A percentile compares a stretch with the other conserved stretches of the same genome.
phyloP scores from a whole-genome alignment of 805 yeast genomes.

The Lachancea quebecensis region DNA sequence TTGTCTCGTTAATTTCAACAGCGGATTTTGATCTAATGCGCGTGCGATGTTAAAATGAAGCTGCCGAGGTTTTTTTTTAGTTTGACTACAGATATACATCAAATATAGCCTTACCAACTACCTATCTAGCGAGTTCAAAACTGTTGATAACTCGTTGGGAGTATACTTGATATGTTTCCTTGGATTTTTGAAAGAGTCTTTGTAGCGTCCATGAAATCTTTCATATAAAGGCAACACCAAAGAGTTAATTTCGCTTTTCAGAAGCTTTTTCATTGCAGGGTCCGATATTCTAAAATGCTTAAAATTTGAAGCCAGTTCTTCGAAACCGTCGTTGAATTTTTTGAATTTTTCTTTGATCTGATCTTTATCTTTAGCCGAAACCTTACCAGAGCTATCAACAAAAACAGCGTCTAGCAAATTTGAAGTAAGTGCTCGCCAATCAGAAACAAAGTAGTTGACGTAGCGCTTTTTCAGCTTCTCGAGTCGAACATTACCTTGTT shows the following conservation, averaged over 20 bases:
- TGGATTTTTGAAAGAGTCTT: conserved; percentile 31
- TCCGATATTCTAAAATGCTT: conserved; percentile 62
- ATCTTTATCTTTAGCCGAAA: conserved; percentile 69
- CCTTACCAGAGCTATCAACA: conserved; percentile 40
- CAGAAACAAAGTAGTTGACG: conserved; percentile 59
- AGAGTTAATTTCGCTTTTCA: conserved; percentile 61
- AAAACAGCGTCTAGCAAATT: conserved; percentile 73
- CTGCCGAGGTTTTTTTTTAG: too few species aligned
- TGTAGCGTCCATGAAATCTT: conserved; percentile 67
- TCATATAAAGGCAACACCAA: conserved; percentile 79
- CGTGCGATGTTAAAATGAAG: too few species aligned
- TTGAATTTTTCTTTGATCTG: conserved; percentile 77
- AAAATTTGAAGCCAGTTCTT: conserved; percentile 61
- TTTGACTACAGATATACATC: too few species aligned
- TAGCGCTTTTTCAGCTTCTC: conserved; percentile 68
- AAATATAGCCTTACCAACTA: conserved; percentile 1
- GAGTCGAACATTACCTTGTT: conserved; percentile 52
- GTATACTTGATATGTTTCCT: conserved; percentile 33
- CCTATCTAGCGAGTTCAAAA: conserved; percentile 23
- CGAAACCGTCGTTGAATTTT: conserved; percentile 77
- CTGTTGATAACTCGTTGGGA: conserved; percentile 27
- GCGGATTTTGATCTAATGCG: too few species aligned
- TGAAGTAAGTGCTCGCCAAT: conserved; percentile 77
- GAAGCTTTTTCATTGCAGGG: conserved; percentile 50
- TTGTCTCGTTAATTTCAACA: too few species aligned